phyloP scores from a whole-genome alignment of 768 basidiomycete species.

The Pleurotus pulmonarius region DNA sequence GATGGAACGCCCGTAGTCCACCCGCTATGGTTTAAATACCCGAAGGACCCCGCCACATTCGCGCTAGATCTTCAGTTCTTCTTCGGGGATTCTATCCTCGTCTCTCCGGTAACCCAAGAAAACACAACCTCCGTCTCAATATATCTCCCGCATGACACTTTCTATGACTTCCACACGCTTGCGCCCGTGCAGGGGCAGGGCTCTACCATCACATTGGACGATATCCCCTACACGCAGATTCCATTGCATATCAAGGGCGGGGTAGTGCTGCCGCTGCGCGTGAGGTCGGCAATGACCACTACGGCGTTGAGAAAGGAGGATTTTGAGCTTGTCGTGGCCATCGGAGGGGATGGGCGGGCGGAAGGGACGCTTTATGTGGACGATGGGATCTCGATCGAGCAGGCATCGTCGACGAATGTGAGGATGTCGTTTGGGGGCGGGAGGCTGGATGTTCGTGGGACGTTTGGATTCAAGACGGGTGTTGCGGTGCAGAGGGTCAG shows the following conservation, averaged over 20 bases:
- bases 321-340: constrained; percentile 65
- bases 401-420: constrained; percentile 26
- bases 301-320: constrained; percentile 45
- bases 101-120: constrained; percentile 64
- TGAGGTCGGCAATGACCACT: constrained; percentile 57
- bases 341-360: constrained; percentile 47
- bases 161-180: constrained; percentile 60
- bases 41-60: constrained; percentile 56
- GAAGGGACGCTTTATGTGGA: constrained; percentile 56
- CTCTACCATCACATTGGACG: constrained; percentile 34
- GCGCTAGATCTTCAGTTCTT: constrained; percentile 66
- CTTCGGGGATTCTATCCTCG: constrained; percentile 63
- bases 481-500: constrained; percentile 33
- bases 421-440: constrained; percentile 27
- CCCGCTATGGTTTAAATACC: constrained; percentile 66
- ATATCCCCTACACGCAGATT: constrained; percentile 54
- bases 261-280: constrained; percentile 53
- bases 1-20: constrained; percentile 66
- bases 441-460: constrained; percentile 29
- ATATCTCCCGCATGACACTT: constrained; percentile 62
- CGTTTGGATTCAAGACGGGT: constrained; percentile 32
- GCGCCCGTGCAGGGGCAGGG: constrained; percentile 46
- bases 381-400: constrained; percentile 53
- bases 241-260: constrained; percentile 64
- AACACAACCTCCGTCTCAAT: constrained; percentile 53